A percentile compares a stretch with the other conserved stretches of the same genome.
phyloP scores from a whole-genome alignment of 1,139 yeast genomes.

The Hyphopichia khmerensis region DNA sequence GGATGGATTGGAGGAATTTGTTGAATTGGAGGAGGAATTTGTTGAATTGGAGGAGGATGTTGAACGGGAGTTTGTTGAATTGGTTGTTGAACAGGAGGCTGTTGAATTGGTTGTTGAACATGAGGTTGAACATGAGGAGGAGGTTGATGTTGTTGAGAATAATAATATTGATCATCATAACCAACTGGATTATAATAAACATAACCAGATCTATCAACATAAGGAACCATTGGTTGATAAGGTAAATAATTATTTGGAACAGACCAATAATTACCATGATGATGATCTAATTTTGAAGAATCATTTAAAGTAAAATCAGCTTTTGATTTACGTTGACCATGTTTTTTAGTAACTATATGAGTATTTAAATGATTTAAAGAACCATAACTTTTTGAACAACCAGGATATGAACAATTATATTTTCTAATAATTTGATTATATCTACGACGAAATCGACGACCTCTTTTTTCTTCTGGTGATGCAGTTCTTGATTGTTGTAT shows the following conservation, averaged over 20 bases:
- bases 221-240: neutral
- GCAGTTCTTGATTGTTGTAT: neutral
- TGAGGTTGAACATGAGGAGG: neutral
- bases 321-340: conserved; percentile 68
- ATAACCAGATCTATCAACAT: neutral
- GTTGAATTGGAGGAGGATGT: no score
- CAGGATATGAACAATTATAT: conserved; percentile 58
- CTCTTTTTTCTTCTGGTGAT: conserved; percentile 18
- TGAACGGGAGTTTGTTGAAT: no score
- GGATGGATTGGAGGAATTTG: neutral
- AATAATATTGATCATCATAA: neutral
- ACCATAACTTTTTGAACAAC: conserved; percentile 72
- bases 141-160: neutral
- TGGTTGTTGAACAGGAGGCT: no score
- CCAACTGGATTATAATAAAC: neutral
- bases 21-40: neutral
- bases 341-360: conserved; percentile 69
- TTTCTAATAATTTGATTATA: conserved; percentile 70
- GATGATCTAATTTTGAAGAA: neutral
- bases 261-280: conserved; percentile 26
- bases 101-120: no score
- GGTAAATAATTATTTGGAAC: conserved; percentile 8
- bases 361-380: conserved; percentile 76
- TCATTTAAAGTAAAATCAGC: conserved; percentile 52
- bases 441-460: conserved; percentile 59